These are phyloP conservation scores for Irpex sp. DNA, from an alignment of 1,284 basidiomycete species.

Conservation along the genomic window DNA sequence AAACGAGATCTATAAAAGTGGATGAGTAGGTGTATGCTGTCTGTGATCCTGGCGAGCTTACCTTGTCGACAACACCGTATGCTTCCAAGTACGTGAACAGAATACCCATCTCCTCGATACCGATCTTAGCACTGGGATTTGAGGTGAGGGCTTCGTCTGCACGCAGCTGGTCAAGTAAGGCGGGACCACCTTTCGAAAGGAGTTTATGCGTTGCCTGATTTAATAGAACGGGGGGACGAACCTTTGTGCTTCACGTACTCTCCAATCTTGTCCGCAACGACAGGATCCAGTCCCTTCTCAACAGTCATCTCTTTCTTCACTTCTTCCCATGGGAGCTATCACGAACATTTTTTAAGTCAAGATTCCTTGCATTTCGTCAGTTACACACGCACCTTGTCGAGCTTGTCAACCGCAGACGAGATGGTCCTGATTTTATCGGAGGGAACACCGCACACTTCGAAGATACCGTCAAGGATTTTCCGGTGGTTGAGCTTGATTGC, in stretches of 20 bases:
- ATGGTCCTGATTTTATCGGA: constrained; percentile 90
- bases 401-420: constrained; percentile 96
- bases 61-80: constrained; percentile 80
- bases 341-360: no score
- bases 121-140: constrained; percentile 78
- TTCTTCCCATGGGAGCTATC: constrained; percentile 81
- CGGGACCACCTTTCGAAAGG: constrained; percentile 58
- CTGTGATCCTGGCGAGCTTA: constrained; percentile 23
- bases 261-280: constrained; percentile 90
- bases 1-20: constrained; percentile 74
- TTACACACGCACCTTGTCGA: constrained; percentile 77
- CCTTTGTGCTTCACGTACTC: constrained; percentile 96
- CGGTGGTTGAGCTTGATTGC: constrained; percentile 98
- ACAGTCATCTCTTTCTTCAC: constrained; percentile 96
- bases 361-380: no score
- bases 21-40: constrained; percentile 3
- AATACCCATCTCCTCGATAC: constrained; percentile 87
- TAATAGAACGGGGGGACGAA: constrained; percentile 22
- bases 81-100: constrained; percentile 85
- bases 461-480: constrained; percentile 97
- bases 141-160: constrained; percentile 64
- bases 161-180: constrained; percentile 76
- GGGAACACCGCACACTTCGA: constrained; percentile 95
- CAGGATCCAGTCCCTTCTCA: constrained; percentile 89
- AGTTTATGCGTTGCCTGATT: not conserved